Base-by-base conservation (phyloP, 208 protist species). In the Trypanosoma platydactyli region DNA sequence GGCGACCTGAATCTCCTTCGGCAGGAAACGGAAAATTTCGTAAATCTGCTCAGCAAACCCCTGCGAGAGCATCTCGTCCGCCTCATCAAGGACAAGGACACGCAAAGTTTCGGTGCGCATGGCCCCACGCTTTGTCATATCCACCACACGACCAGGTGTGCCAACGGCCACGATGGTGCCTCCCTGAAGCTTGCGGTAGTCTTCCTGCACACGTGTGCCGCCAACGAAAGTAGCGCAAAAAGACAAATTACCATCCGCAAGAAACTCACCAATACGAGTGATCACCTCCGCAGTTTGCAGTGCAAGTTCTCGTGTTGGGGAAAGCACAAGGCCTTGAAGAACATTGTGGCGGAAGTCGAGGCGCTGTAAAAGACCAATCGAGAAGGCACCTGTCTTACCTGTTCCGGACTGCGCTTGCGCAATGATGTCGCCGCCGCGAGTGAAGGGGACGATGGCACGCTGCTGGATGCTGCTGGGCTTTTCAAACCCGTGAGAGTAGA, bases 321-420 rank as follows among this genome's bases (percentile, higher is more conserved):
- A 95, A n/a, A 99, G 84, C 52, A 99, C 91, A 44, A 99, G 85
- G 45, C 90, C 96, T 88, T 99, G 97, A 63, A 88, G 79, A 61
- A 96, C 78, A 41, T 83, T 79, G 63, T 86, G 68, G 41, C 71
- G 79, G 68, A 92, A 88, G 78, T 99, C 95, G 62, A 98, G 90
- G 66, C 84, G 84, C 73, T 97, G 91, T 6, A 99, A 83, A 35
- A 96, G 81, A 52, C 94, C 96, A 75, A 99, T 98, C 25, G 94
- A 94, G 79, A 99, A 99, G 25, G 98, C 98, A 42, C 98, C 98
- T 18, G 98, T 99, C 87, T 99, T 99, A 63, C 99, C 99, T 41
- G 93, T 96, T 75, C 93, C 90, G 20, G 95, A 98, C 85, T 98
- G 96, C 22, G 64, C 74, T 85, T 99, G 97, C 7, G 97, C 97